These are phyloP conservation scores for Mortierella polycephala DNA, from an alignment of 371 early-diverging fungal species.

Conservation along the genomic window DNA sequence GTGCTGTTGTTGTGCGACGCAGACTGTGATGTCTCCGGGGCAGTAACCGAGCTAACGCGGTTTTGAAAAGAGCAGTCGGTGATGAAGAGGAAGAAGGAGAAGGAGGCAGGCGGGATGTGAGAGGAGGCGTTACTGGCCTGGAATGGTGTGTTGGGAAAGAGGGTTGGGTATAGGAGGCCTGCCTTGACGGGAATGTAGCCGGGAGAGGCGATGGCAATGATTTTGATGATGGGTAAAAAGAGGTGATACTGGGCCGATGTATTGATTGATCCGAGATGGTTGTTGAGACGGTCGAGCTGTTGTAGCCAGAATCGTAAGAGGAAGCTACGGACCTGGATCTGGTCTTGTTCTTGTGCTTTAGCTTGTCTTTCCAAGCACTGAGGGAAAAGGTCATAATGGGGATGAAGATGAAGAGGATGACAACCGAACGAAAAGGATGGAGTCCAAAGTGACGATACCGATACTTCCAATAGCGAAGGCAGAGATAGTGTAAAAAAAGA, in stretches of 20 bases:
- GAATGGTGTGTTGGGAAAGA: not conserved
- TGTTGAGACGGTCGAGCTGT: constrained; percentile 3
- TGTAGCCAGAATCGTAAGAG: constrained; percentile 5
- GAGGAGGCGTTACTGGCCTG: not conserved
- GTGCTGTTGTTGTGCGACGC: not conserved
- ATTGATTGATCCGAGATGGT: not conserved
- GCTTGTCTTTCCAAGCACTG: not conserved
- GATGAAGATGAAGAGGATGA: not conserved
- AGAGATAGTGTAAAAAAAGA: not conserved
- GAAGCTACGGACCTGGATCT: not conserved
- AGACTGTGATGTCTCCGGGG: not conserved
- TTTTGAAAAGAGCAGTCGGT: constrained; percentile 3
- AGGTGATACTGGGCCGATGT: not conserved
- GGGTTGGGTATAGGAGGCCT: not conserved
- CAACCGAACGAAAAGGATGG: not conserved
- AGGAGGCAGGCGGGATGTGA: not conserved
- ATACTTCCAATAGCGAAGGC: not conserved
- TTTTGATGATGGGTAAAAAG: not conserved
- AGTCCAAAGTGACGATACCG: not conserved
- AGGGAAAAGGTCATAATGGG: not conserved
- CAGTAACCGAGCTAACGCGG: constrained; percentile 4
- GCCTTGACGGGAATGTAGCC: not conserved
- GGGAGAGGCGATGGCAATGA: not conserved
- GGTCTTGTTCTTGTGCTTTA: not conserved
- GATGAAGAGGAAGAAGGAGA: not conserved